Conservation (phyloP, 1,284 basidiomycete species). For the Sporisorium exsertum region DNA sequence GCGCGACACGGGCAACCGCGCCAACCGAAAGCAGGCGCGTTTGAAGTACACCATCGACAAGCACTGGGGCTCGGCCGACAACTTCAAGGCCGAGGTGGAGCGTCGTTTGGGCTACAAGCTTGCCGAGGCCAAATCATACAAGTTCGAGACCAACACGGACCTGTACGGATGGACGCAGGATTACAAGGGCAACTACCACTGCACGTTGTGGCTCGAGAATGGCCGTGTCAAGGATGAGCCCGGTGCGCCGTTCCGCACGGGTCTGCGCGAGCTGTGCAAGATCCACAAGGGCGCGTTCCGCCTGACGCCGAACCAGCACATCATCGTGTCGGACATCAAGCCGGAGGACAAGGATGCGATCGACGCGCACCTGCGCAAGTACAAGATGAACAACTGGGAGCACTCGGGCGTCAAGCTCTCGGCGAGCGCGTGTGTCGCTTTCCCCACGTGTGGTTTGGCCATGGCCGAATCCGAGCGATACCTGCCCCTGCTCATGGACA, state of each 20-base stretch:
- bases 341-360: conserved; percentile 76
- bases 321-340: conserved; percentile 86
- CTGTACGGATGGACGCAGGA: conserved; percentile 92
- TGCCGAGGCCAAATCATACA: conserved; percentile 77
- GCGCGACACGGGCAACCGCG: conserved; percentile 94
- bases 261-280: conserved; percentile 89
- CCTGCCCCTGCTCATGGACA: conserved; percentile 91
- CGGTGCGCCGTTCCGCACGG: conserved; percentile 90
- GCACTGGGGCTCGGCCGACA: conserved; percentile 75
- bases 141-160: conserved; percentile 91
- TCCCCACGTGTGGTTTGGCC: conserved; percentile 92
- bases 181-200: conserved; percentile 89
- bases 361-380: conserved; percentile 83
- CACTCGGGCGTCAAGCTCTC: conserved; percentile 81
- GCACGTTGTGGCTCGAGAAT: conserved; percentile 96
- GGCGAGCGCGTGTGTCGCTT: conserved; percentile 84
- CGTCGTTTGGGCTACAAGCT: conserved; percentile 85
- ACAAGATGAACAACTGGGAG: conserved; percentile 89
- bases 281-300: conserved; percentile 93
- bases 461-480: conserved; percentile 97
- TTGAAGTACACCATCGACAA: conserved; percentile 98
- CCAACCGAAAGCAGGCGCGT: conserved; percentile 71
- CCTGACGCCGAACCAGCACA: conserved; percentile 87
- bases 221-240: conserved; percentile 95
- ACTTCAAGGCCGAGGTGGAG: conserved; percentile 88